Conservation (phyloP, 768 basidiomycete genomes). For the Galerina marginata region DNA sequence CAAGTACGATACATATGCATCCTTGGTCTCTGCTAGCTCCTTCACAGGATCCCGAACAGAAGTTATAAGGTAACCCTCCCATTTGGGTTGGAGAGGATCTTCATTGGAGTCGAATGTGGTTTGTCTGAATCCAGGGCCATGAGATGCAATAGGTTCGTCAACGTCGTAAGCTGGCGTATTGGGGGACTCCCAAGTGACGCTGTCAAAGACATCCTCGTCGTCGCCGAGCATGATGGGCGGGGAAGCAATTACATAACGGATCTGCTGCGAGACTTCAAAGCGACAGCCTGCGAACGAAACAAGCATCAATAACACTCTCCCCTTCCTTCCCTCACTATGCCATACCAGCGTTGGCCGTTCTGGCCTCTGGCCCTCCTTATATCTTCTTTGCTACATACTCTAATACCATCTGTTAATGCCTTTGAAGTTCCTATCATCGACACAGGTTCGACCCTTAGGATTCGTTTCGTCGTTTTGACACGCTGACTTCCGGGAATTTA, state of each 20-base stretch:
- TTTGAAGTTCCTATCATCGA: conserved; percentile 73
- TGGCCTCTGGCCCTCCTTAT: conserved; percentile 26
- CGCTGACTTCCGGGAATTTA: conserved; percentile 13
- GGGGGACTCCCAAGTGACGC: conserved; percentile 88
- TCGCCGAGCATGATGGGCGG: conserved; percentile 70
- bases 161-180: conserved; percentile 55
- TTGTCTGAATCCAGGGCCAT: conserved; percentile 82
- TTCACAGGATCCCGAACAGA: conserved; percentile 92
- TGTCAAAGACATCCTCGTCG: conserved; percentile 91
- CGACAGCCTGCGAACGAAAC: conserved; percentile 35
- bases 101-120: conserved; percentile 75
- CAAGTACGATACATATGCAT: conserved; percentile 94
- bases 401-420: conserved; percentile 44
- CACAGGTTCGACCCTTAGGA: conserved; percentile 45
- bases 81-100: conserved; percentile 84
- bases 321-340: conserved; percentile 27
- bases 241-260: conserved; percentile 25
- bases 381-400: conserved; percentile 36
- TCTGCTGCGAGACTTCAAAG: conserved; percentile 20
- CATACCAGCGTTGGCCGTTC: conserved; percentile 27
- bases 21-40: conserved; percentile 96
- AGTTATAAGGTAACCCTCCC: conserved; percentile 87
- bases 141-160: conserved; percentile 42
- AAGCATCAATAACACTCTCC: conserved; percentile 38
- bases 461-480: conserved; percentile 4